Conservation (phyloP, 2,329 filamentous ascomycete species). For the Fusarium albosuccineum region DNA sequence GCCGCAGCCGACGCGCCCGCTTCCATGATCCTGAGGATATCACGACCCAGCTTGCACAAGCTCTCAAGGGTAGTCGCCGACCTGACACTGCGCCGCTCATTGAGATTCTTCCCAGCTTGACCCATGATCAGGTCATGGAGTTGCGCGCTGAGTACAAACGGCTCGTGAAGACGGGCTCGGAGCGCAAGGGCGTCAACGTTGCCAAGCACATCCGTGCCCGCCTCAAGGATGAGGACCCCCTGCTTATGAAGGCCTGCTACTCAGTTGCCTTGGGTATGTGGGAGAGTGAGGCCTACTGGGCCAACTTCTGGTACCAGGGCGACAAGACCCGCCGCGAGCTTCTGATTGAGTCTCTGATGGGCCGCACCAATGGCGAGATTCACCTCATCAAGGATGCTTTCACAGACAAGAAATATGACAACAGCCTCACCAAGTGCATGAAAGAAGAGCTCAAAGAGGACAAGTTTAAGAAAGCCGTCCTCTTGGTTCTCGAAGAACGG, state of each 20-base stretch:
- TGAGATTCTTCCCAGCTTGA: conserved; percentile 85
- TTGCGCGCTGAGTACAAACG: conserved; percentile 92
- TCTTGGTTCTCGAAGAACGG: conserved; percentile 84
- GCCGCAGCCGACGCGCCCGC: conserved; percentile 71
- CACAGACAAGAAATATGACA: conserved; percentile 89
- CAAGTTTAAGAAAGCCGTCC: conserved; percentile 91
- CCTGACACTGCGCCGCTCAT: conserved; percentile 80
- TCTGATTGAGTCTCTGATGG: conserved; percentile 93
- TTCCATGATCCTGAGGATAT: conserved; percentile 89
- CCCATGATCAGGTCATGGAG: conserved; percentile 88
- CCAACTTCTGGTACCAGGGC: conserved; percentile 96
- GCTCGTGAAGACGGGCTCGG: conserved; percentile 81
- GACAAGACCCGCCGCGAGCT: conserved; percentile 87
- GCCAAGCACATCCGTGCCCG: conserved; percentile 85
- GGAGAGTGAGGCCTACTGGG: conserved; percentile 97
- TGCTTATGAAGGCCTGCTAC: conserved; percentile 92
- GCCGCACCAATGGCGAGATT: conserved; percentile 89
- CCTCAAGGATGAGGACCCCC: conserved; percentile 79
- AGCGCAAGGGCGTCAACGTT: conserved; percentile 83
- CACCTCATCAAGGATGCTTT: conserved; percentile 88
- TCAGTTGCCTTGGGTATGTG: conserved; percentile 89
- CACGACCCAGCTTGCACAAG: conserved; percentile 79
- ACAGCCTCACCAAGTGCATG: conserved; percentile 87
- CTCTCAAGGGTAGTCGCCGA: conserved; percentile 75
- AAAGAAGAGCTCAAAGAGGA: conserved; percentile 92